Evolutionary conservation across 1,284 basidiomycete species (phyloP), one percentile per base, ranked within the genome.

Genomic region (Tilletia caries): DNA sequence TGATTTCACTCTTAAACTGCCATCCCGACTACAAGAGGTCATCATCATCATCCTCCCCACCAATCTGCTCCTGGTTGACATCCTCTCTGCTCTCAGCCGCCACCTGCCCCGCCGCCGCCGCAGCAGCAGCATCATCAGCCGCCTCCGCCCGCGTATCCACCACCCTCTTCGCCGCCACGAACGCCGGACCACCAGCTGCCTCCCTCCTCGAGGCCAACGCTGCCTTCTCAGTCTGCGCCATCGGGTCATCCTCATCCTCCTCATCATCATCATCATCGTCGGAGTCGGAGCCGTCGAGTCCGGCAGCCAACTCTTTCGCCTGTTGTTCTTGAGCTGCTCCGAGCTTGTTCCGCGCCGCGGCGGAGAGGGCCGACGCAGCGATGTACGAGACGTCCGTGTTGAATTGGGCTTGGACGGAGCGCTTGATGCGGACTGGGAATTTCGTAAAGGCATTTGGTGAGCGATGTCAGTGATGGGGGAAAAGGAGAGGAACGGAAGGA

Each of bases 371-470:
- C 46, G 82, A 79, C n/a, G 84, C 82, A 10, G 81, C 76, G 68
- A 85, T 76, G 76, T 85, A 83, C 34, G 83, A 81, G 50, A 91
- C 89, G 80, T 98, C 95, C 10, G 96, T 98, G 84, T 98, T 98
- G 87, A 95, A 99, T 80, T 94, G 92, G 46, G 96, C 95, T 85
- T 98, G 95, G 5, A 99, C 95, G 75, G 92, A 93, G 68, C 96
- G 89, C 85, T 96, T 97, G 87, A 99, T 97, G 18, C 96, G 90
- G 71, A 98, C 85, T 66, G 54, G 15, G 20, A 32, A 34, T 66
- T 23, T 29, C n/a, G 33, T 12, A 44, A 23, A 34, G 37, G n/a
- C n/a, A n/a, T n/a, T n/a, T n/a, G n/a, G 10, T 15, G 58, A 71
- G 25, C 32, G n/a, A n/a, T 15, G 64, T 62, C n/a, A 20, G 32